These are phyloP conservation scores for Aspergillus funiculosus DNA, from an alignment of 495 filamentous ascomycete genomes.

Conservation along the genomic window DNA sequence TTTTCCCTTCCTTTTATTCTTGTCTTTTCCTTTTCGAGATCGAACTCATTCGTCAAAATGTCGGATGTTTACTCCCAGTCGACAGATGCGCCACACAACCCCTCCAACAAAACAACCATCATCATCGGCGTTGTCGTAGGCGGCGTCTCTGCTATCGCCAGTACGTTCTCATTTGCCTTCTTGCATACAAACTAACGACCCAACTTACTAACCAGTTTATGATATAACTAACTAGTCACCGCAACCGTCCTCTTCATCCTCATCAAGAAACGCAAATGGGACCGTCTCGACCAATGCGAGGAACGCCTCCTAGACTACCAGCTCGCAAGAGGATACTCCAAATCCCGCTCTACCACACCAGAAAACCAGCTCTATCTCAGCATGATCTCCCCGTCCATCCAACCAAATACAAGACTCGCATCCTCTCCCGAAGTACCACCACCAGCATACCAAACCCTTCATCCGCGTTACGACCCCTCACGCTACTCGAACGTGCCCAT, in stretches of 20 bases:
- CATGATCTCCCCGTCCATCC: constrained; percentile 3
- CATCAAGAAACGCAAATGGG: constrained; percentile 24
- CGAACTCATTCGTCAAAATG: too few species aligned
- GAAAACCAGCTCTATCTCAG: constrained; percentile 3
- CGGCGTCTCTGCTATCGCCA: constrained; percentile 20
- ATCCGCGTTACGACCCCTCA: constrained; percentile 21
- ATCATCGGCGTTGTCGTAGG: constrained; percentile 31
- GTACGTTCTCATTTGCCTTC: constrained; percentile 18
- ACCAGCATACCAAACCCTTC: constrained; percentile 18
- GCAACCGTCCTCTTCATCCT: constrained; percentile 23
- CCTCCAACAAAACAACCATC: constrained; percentile 13
- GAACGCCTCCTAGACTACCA: constrained; percentile 19
- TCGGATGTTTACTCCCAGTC: background rate
- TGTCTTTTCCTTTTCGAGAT: too few species aligned
- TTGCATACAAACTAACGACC: background rate
- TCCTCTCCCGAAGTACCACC: constrained; percentile 14
- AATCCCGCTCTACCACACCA: constrained; percentile 7
- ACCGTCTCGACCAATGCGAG: constrained; percentile 20
- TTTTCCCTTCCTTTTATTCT: too few species aligned
- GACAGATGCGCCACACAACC: background rate
- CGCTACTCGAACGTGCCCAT: constrained; percentile 11
- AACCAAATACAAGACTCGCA: too few species aligned
- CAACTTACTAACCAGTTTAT: background rate
- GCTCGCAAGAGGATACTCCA: constrained; percentile 1
- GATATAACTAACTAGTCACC: constrained; percentile 18